Evolutionary conservation across 495 filamentous ascomycete species (phyloP).

Genomic region (Trichoderma asperelloides): DNA sequence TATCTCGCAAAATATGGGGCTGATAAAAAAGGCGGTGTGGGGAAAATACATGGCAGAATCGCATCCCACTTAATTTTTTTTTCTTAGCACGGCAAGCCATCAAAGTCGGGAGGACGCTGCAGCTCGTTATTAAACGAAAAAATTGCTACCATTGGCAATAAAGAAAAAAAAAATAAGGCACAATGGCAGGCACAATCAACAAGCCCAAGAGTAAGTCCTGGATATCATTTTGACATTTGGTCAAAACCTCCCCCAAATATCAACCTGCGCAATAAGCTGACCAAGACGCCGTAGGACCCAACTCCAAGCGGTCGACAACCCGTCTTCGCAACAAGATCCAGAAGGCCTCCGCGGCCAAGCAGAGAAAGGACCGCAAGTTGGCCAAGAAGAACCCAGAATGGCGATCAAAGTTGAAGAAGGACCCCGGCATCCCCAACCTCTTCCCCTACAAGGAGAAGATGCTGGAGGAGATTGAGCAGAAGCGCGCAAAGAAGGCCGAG

Average conservation of each 20-base stretch:
- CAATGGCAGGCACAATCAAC: slow-evolving; percentile 40
- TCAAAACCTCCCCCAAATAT: too few relatives aligned
- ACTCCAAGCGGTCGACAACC: slow-evolving; percentile 84
- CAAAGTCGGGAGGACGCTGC: not conserved
- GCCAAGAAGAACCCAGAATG: slow-evolving; percentile 97
- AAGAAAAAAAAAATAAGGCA: slow-evolving; percentile 9
- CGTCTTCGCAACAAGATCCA: slow-evolving; percentile 92
- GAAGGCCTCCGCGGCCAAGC: slow-evolving; percentile 84
- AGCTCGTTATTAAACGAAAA: not conserved
- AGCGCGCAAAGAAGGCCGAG: slow-evolving; percentile 67
- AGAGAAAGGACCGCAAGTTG: slow-evolving; percentile 75
- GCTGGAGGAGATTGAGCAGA: slow-evolving; percentile 87
- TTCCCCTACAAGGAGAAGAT: slow-evolving; percentile 98
- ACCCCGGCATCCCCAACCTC: slow-evolving; percentile 91
- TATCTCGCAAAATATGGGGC: not conserved
- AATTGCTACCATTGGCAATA: not conserved
- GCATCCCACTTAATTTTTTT: slow-evolving; percentile 6
- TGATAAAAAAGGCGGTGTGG: slow-evolving; percentile 1
- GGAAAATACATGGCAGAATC: slow-evolving; percentile 3
- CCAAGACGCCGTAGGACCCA: slow-evolving; percentile 54
- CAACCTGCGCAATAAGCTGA: not conserved
- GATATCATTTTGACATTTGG: too few relatives aligned
- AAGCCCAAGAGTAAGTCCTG: slow-evolving; percentile 42
- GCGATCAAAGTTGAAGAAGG: slow-evolving; percentile 87
- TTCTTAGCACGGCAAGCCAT: slow-evolving; percentile 1